These are phyloP conservation scores for Phoma sp. DNA, from an alignment of 2,329 filamentous ascomycete species.

Conservation along the genomic window DNA sequence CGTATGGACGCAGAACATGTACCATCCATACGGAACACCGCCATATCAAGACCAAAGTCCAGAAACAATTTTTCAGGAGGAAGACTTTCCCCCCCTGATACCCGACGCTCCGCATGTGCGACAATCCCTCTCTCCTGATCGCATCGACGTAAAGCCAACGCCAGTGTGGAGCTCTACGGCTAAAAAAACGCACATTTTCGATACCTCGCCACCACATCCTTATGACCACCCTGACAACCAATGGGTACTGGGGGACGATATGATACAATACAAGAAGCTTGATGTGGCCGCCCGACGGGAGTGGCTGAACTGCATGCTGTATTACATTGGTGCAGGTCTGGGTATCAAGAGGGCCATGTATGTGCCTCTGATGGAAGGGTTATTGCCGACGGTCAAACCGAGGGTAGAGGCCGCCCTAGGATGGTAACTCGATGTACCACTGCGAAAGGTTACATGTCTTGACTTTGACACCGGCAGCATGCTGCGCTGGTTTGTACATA, in stretches of 20 bases:
- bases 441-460: neutral
- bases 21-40: neutral
- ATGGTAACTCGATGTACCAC: neutral
- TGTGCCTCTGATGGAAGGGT: slow-evolving; percentile 32
- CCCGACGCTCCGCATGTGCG: neutral
- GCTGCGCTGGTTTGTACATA: too few species aligned
- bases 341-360: slow-evolving; percentile 40
- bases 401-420: slow-evolving; percentile 25
- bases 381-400: slow-evolving; percentile 22
- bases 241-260: slow-evolving; percentile 11
- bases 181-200: slow-evolving; percentile 27
- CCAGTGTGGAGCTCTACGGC: neutral
- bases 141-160: neutral
- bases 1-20: slow-evolving; percentile 7
- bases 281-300: slow-evolving; percentile 32
- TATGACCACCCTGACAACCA: slow-evolving; percentile 24
- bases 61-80: neutral
- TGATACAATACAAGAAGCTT: slow-evolving; percentile 21
- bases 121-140: neutral
- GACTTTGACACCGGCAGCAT: neutral
- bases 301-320: slow-evolving; percentile 38
- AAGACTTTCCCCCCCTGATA: neutral
- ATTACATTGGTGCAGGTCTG: slow-evolving; percentile 32
- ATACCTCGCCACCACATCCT: slow-evolving; percentile 28
- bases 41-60: neutral